phyloP scores from a whole-genome alignment of 495 filamentous ascomycete genomes.

The Aspergillus haitiensis region DNA sequence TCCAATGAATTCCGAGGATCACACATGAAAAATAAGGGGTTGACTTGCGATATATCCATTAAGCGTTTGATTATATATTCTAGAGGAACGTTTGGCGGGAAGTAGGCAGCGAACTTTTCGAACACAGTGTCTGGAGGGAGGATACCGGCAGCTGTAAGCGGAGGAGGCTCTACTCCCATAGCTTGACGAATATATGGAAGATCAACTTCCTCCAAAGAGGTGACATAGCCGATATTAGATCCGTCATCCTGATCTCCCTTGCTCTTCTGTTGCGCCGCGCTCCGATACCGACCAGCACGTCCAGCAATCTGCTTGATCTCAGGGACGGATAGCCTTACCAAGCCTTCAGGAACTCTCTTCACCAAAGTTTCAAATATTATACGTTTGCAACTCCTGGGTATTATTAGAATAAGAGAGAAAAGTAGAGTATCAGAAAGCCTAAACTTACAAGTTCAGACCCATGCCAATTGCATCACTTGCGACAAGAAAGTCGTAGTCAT shows the following conservation, averaged over 20 bases:
- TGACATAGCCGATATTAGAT: slow-evolving; percentile 68
- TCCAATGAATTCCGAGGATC: slow-evolving; percentile 54
- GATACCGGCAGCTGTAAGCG: slow-evolving; percentile 72
- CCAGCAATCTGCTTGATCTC: slow-evolving; percentile 95
- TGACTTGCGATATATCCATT: slow-evolving; percentile 59
- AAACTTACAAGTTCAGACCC: slow-evolving; percentile 81
- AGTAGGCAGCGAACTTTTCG: slow-evolving; percentile 71
- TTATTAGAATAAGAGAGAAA: slow-evolving; percentile 4
- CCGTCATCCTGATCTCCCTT: slow-evolving; percentile 25
- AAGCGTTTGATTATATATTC: slow-evolving; percentile 73
- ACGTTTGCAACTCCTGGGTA: slow-evolving; percentile 73
- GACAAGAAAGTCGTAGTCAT: slow-evolving; percentile 90
- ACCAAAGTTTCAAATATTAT: slow-evolving; percentile 77
- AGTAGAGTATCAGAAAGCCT: neutral
- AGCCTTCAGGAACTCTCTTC: slow-evolving; percentile 61
- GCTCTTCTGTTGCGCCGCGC: slow-evolving; percentile 52
- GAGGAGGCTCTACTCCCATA: slow-evolving; percentile 61
- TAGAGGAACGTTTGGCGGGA: slow-evolving; percentile 73
- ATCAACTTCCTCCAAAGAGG: slow-evolving; percentile 72
- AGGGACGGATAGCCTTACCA: slow-evolving; percentile 59
- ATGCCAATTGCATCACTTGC: slow-evolving; percentile 98
- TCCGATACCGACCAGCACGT: slow-evolving; percentile 84
- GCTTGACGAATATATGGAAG: slow-evolving; percentile 59
- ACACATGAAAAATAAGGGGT: slow-evolving; percentile 73
- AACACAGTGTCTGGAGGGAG: slow-evolving; percentile 65